Percentiles rank a stretch among this genome's conserved stretches.
Conservation (phyloP, 2,329 filamentous ascomycete genomes). For the Fusarium zealandicum region DNA sequence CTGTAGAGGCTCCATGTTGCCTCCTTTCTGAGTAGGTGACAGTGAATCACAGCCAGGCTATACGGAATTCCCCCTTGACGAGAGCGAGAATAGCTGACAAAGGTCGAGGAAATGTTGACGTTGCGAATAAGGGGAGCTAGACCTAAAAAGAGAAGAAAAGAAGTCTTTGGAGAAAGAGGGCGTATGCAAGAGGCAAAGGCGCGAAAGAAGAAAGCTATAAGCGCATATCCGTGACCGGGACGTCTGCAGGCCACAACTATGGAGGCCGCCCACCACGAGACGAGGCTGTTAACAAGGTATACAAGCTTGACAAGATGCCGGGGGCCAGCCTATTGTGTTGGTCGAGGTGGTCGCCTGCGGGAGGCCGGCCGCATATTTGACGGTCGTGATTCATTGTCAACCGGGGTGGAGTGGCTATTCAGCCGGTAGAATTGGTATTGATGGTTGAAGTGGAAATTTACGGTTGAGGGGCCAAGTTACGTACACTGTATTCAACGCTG, state of each 20-base stretch:
- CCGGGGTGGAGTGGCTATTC: not conserved
- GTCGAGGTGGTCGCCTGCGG: not conserved
- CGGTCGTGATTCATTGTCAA: not conserved
- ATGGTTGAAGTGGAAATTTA: too few relatives aligned
- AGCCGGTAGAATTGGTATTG: not conserved
- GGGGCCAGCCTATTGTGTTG: not conserved
- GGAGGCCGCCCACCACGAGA: conserved; percentile 8
- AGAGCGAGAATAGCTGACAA: not conserved
- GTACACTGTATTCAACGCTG: too few relatives aligned
- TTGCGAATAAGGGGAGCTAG: too few relatives aligned
- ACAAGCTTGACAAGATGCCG: not conserved
- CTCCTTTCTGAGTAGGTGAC: not conserved
- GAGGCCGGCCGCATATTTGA: conserved; percentile 9
- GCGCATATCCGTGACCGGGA: not conserved
- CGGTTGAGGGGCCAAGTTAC: too few relatives aligned
- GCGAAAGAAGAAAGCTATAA: not conserved
- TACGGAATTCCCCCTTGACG: not conserved
- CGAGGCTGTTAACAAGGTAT: conserved; percentile 2
- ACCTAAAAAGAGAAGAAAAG: too few relatives aligned
- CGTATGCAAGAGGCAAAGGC: not conserved
- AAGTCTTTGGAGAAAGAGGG: not conserved
- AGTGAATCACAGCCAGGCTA: not conserved
- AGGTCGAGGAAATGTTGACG: not conserved
- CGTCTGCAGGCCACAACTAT: conserved; percentile 3
- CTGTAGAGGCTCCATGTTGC: conserved; percentile 6